phyloP scores from a whole-genome alignment of 495 filamentous ascomycete species.

The Trichoderma orchidacearum region DNA sequence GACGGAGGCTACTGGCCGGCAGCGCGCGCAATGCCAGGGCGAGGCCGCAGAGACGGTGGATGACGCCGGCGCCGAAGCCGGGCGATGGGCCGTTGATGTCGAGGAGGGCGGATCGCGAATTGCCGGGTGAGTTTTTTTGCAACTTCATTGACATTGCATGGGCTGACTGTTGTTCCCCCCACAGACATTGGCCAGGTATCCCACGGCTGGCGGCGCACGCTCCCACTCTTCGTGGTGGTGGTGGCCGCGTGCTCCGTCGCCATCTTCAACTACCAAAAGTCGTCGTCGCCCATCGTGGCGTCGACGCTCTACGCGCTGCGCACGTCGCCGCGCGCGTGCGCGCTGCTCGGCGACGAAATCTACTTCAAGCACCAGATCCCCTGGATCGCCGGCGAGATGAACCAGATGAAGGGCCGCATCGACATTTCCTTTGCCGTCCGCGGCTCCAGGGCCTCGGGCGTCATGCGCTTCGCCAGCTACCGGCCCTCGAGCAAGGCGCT shows the following conservation, averaged over 20 bases:
- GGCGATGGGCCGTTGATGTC: slow-evolving; percentile 61
- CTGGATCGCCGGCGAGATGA: slow-evolving; percentile 87
- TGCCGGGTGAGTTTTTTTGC: slow-evolving; percentile 41
- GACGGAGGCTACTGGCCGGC: neutral
- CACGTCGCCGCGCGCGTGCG: slow-evolving; percentile 58
- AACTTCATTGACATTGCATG: neutral
- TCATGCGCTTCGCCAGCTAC: slow-evolving; percentile 70
- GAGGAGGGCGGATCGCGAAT: slow-evolving; percentile 66
- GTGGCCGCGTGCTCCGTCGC: slow-evolving; percentile 55
- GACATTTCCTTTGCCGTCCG: slow-evolving; percentile 80
- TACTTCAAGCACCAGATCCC: slow-evolving; percentile 81
- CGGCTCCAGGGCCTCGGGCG: slow-evolving; percentile 56
- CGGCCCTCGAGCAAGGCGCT: slow-evolving; percentile 56
- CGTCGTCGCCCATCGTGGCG: slow-evolving; percentile 64
- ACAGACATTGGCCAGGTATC: slow-evolving; percentile 14
- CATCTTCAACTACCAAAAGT: slow-evolving; percentile 98
- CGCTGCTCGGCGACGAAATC: slow-evolving; percentile 77
- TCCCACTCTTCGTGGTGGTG: slow-evolving; percentile 41
- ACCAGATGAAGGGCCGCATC: slow-evolving; percentile 85
- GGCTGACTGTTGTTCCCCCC: neutral
- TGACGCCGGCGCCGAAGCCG: slow-evolving; percentile 31
- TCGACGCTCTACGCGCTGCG: slow-evolving; percentile 85
- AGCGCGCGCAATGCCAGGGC: neutral
- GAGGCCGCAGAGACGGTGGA: slow-evolving; percentile 14
- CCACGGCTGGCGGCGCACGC: slow-evolving; percentile 32